A percentile compares a stretch with the other conserved stretches of the same genome.
These are phyloP conservation scores for Plicaturopsis crispa DNA, from an alignment of 768 basidiomycete species.

Conservation along the genomic window DNA sequence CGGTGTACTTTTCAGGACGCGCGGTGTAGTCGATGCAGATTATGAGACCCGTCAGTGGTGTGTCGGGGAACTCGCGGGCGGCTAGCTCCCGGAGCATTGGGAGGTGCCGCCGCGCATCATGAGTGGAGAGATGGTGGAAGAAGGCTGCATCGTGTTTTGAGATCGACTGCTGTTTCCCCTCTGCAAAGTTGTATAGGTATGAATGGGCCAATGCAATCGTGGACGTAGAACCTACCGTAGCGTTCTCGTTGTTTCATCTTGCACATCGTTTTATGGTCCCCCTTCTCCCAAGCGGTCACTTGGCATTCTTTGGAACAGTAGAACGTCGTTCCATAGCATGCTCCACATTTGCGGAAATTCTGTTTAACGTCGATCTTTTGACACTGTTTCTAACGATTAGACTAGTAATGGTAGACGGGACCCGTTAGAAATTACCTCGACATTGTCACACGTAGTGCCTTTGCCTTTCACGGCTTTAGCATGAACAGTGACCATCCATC, in stretches of 20 bases:
- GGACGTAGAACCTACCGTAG: constrained; percentile 15
- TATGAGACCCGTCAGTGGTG: constrained; percentile 17
- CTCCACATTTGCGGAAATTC: constrained; percentile 25
- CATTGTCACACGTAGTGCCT: constrained; percentile 28
- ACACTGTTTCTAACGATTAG: constrained; percentile 16
- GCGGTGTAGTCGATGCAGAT: constrained; percentile 27
- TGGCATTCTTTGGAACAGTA: constrained; percentile 35
- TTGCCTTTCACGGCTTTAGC: constrained; percentile 21
- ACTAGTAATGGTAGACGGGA: background rate
- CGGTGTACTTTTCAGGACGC: constrained; percentile 18
- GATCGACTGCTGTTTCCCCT: constrained; percentile 23
- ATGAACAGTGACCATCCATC: constrained; percentile 15
- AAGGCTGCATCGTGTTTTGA: constrained; percentile 24
- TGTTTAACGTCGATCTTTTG: constrained; percentile 26
- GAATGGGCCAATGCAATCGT: background rate
- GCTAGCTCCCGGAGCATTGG: constrained; percentile 19
- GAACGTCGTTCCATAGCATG: constrained; percentile 25
- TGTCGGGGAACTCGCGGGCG: constrained; percentile 15
- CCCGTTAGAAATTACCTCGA: constrained; percentile 14
- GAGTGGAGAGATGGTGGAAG: constrained; percentile 28
- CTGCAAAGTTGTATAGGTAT: constrained; percentile 8
- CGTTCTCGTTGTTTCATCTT: constrained; percentile 29
- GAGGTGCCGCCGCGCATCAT: constrained; percentile 22
- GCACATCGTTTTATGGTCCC: constrained; percentile 27
- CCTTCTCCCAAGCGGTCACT: constrained; percentile 26